Base-by-base conservation (phyloP, 108 stramenopile genomes). In the Thalassiosira profunda region DNA sequence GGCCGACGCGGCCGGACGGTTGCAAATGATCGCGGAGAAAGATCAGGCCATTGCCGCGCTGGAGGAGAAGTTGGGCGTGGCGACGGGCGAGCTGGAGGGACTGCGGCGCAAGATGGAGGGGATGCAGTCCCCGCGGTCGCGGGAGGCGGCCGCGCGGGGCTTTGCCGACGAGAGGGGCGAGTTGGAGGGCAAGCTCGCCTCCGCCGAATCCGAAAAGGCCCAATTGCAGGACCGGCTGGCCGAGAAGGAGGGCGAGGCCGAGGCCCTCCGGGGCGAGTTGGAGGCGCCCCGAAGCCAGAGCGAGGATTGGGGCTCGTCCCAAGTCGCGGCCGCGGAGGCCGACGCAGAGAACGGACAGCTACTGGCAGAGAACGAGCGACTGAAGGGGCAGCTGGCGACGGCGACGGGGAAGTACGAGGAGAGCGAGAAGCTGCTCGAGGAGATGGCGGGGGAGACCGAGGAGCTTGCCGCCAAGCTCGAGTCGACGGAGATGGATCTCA, bases 281-380 rank as follows among this genome's bases (percentile, higher is more conserved):
- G 48, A 72, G 34, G 63, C 64, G 30, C 69, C 63, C 40, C 65
- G 80, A 17, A 37, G 43, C 9, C 56, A 76, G 31, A 68, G 76
- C 7, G 63, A 70, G 9, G 68, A 81, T n/a, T 51, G 80, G 47
- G 48, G 64, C 40, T 6, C 18, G 30, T 44, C 65, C 10, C 52
- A 82, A 1, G 68, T 46, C 10, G 48, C 63, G 20, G 51, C 51
- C 5, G 49, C 42, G 4, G 51, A 54, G 21, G 74, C 36, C 18
- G 57, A 66, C 25, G 12, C 9, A 2, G 58, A 62, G 26, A 41
- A 23, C 14, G 40, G 26, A 5, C 42, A 62, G 41, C 26, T 74
- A 7, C 15, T 72, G 29, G 62, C 69, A 21, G 38, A 72, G 26
- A 66, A 60, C 17, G 48, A 43, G 9, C 15, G 23, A 20, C 57